Conservation (phyloP, 129 eudicot genomes). For the Artemisia tridentata region DNA sequence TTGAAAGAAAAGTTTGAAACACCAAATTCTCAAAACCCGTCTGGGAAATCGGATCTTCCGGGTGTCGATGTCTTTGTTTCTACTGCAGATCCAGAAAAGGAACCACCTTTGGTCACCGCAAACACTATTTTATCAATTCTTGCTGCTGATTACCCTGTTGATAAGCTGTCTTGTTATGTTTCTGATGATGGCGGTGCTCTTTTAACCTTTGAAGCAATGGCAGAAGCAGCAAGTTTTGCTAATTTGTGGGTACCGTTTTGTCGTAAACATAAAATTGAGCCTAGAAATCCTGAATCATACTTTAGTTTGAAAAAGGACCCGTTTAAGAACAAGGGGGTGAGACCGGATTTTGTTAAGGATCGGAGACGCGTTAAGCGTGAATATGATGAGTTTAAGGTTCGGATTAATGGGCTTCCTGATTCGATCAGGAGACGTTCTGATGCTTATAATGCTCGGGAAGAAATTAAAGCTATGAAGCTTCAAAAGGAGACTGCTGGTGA, state of each 20-base stretch:
- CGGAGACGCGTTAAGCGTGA: constrained; percentile 62
- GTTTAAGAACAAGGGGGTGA: constrained; percentile 57
- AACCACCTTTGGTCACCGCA: constrained; percentile 75
- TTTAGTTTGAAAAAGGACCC: constrained; percentile 59
- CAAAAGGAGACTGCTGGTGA: constrained; percentile 49
- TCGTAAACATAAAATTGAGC: constrained; percentile 62
- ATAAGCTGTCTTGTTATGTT: constrained; percentile 62
- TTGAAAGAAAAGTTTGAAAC: constrained; percentile 62
- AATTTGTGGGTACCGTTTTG: constrained; percentile 72
- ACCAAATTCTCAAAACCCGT: constrained; percentile 51
- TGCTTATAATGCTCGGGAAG: constrained; percentile 66
- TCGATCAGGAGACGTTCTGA: constrained; percentile 68
- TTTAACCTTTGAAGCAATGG: constrained; percentile 69
- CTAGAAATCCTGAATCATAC: constrained; percentile 64
- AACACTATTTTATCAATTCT: constrained; percentile 66
- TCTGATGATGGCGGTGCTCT: constrained; percentile 80
- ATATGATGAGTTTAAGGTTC: constrained; percentile 70
- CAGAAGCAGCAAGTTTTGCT: constrained; percentile 74
- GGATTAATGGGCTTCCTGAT: constrained; percentile 64
- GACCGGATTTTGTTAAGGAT: constrained; percentile 66
- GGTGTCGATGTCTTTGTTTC: constrained; percentile 67
- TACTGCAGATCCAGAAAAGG: constrained; percentile 76
- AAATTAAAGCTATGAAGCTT: constrained; percentile 63
- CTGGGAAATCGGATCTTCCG: constrained; percentile 67
- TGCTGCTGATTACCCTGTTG: constrained; percentile 64